These are phyloP conservation scores for Paramyrothecium sp. DNA, from an alignment of 2,329 filamentous ascomycete species.

Conservation along the genomic window DNA sequence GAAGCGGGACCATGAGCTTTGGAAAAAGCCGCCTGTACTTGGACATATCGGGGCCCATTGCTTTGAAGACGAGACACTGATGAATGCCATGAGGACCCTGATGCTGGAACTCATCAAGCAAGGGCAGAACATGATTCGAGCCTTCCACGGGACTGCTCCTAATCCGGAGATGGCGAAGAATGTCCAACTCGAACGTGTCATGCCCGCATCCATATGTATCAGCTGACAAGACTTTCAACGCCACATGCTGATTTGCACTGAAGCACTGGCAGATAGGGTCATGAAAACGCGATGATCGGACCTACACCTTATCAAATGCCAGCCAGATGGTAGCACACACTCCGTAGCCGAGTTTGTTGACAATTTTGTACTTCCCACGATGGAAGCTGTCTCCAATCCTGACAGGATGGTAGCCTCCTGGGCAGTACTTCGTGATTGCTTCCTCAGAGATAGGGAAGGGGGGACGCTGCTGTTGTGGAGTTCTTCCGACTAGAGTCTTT, in stretches of 20 bases:
- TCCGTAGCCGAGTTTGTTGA: slow-evolving; percentile 24
- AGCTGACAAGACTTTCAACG: neutral
- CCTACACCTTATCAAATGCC: slow-evolving; percentile 12
- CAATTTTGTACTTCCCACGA: slow-evolving; percentile 20
- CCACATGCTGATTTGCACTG: neutral
- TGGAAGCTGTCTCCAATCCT: slow-evolving; percentile 17
- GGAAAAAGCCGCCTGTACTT: too few relatives aligned
- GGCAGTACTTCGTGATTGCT: slow-evolving; percentile 12
- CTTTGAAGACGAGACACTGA: too few relatives aligned
- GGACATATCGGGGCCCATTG: too few relatives aligned
- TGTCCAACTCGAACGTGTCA: too few relatives aligned
- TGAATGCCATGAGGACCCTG: too few relatives aligned
- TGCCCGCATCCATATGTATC: neutral
- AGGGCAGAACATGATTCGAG: too few relatives aligned
- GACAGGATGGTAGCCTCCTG: slow-evolving; percentile 19
- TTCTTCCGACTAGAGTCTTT: neutral
- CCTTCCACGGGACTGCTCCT: too few relatives aligned
- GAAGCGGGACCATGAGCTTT: too few relatives aligned
- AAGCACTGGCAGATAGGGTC: too few relatives aligned
- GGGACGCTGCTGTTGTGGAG: neutral
- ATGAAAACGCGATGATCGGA: too few relatives aligned
- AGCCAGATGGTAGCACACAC: slow-evolving; percentile 22
- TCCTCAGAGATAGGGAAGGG: slow-evolving; percentile 6
- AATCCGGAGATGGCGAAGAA: too few relatives aligned
- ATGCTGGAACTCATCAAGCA: too few relatives aligned